phyloP scores from a whole-genome alignment of 2,329 filamentous ascomycete genomes.

The Aspergillus piperis region DNA sequence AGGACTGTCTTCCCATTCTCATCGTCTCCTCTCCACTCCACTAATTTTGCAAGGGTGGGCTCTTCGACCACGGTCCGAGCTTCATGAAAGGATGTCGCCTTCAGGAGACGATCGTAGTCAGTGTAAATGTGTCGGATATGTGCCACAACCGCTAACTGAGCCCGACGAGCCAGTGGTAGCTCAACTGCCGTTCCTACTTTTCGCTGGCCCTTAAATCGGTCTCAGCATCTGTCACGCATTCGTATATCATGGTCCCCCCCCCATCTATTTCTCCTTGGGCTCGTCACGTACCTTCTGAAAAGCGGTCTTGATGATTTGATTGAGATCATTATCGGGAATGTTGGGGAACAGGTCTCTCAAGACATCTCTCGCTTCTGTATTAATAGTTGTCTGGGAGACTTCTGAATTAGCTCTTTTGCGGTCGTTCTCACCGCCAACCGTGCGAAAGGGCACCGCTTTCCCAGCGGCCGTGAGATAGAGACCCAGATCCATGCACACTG shows the following conservation, averaged over 20 bases:
- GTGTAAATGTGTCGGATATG: constrained; percentile 65
- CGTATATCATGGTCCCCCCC: neutral
- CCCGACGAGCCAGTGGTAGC: constrained; percentile 57
- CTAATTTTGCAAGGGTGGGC: constrained; percentile 56
- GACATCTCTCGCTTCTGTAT: constrained; percentile 59
- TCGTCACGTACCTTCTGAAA: constrained; percentile 56
- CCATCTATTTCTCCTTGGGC: neutral
- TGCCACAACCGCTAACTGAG: constrained; percentile 63
- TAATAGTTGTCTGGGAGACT: constrained; percentile 49
- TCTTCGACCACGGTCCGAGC: constrained; percentile 59
- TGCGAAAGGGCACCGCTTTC: constrained; percentile 47
- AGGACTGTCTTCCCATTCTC: constrained; percentile 55
- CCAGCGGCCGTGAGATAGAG: constrained; percentile 49
- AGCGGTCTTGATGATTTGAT: constrained; percentile 60
- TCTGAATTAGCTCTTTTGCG: constrained; percentile 32
- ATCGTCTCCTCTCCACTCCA: constrained; percentile 64
- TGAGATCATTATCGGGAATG: constrained; percentile 60
- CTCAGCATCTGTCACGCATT: constrained; percentile 21
- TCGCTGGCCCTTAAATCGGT: constrained; percentile 49
- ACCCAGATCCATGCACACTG: constrained; percentile 54
- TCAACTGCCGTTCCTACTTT: constrained; percentile 60
- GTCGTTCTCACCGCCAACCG: constrained; percentile 27
- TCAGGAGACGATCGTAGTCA: constrained; percentile 62
- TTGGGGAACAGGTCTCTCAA: constrained; percentile 65
- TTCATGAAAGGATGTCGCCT: constrained; percentile 54